These are phyloP conservation scores for Diplosphaera chodatii DNA, from an alignment of 139 green algal genomes.

Conservation along the genomic window DNA sequence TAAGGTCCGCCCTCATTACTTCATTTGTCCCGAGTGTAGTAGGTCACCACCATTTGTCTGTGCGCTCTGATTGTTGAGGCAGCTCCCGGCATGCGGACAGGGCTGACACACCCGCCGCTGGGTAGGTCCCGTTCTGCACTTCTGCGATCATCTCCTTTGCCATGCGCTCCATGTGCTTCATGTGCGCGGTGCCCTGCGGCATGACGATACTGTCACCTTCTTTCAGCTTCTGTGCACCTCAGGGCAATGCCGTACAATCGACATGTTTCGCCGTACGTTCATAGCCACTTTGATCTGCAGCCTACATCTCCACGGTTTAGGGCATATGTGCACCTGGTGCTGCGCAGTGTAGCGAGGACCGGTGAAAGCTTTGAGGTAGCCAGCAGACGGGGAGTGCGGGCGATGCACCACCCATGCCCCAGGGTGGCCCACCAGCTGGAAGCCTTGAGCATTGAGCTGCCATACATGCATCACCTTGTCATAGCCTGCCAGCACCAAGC, in stretches of 20 bases:
- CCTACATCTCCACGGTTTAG: no score
- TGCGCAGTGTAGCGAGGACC: slow-evolving; percentile 20
- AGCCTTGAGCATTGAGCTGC: slow-evolving; percentile 11
- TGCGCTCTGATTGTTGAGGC: not conserved
- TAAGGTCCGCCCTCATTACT: no score
- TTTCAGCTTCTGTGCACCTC: no score
- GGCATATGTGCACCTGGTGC: slow-evolving; percentile 13
- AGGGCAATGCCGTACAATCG: no score
- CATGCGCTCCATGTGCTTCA: slow-evolving; percentile 22
- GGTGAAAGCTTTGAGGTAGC: slow-evolving; percentile 28
- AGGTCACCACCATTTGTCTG: not conserved
- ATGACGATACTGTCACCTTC: no score
- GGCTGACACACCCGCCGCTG: slow-evolving; percentile 10
- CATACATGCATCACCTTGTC: slow-evolving; percentile 16
- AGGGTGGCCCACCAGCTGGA: slow-evolving; percentile 32
- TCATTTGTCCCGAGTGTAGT: no score
- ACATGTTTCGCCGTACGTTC: no score
- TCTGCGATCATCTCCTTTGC: slow-evolving; percentile 27
- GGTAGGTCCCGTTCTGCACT: slow-evolving; percentile 14
- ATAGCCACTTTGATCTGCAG: no score
- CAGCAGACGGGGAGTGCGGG: slow-evolving; percentile 30
- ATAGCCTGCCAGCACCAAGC: not conserved
- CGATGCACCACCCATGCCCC: slow-evolving; percentile 44
- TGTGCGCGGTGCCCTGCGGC: slow-evolving; percentile 8
- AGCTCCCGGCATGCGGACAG: slow-evolving; percentile 2